phyloP scores from a whole-genome alignment of 176 grass and related monocot genomes.

The Phragmites australis region DNA sequence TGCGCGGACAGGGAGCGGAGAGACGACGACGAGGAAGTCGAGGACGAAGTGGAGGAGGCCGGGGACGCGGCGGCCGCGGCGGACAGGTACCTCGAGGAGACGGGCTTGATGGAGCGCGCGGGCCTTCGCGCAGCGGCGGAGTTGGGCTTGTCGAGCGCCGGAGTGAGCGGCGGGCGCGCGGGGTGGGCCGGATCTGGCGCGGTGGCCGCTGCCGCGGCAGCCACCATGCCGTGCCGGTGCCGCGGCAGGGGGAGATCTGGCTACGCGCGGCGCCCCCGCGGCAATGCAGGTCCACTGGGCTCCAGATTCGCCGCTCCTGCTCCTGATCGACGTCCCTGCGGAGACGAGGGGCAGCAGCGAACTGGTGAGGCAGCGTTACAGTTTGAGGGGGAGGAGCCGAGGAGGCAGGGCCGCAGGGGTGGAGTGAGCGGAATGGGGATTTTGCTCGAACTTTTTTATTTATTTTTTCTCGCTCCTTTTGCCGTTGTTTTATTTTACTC shows the following conservation, averaged over 20 bases:
- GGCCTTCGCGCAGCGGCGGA: conserved; percentile 33
- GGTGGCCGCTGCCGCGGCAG: conserved; percentile 56
- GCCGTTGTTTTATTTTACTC: conserved; percentile 31
- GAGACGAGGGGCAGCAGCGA: conserved; percentile 34
- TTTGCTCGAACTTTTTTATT: conserved; percentile 10
- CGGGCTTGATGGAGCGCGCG: conserved; percentile 51
- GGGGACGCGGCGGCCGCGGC: conserved; percentile 37
- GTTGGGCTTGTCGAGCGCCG: conserved; percentile 66
- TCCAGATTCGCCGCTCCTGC: conserved; percentile 39
- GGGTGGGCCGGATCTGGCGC: conserved; percentile 51
- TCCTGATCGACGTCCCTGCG: conserved; percentile 42
- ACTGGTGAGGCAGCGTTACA: conserved; percentile 49
- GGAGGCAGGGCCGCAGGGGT: too few relatives aligned
- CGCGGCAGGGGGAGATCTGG: conserved; percentile 46
- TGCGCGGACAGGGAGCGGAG: conserved; percentile 71
- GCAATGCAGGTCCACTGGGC: conserved; percentile 50
- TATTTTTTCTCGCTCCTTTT: not conserved
- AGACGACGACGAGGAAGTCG: conserved; percentile 52
- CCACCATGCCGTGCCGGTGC: conserved; percentile 64
- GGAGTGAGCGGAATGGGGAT: conserved; percentile 62
- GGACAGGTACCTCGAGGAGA: conserved; percentile 60
- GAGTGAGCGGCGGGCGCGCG: conserved; percentile 54
- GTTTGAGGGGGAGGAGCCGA: conserved; percentile 24
- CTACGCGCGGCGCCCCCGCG: conserved; percentile 26
- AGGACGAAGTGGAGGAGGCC: conserved; percentile 50